A percentile compares a stretch with the other conserved stretches of the same genome.
These are phyloP conservation scores for Cladophialophora carrionii DNA, from an alignment of 2,329 filamentous ascomycete genomes.

Conservation along the genomic window DNA sequence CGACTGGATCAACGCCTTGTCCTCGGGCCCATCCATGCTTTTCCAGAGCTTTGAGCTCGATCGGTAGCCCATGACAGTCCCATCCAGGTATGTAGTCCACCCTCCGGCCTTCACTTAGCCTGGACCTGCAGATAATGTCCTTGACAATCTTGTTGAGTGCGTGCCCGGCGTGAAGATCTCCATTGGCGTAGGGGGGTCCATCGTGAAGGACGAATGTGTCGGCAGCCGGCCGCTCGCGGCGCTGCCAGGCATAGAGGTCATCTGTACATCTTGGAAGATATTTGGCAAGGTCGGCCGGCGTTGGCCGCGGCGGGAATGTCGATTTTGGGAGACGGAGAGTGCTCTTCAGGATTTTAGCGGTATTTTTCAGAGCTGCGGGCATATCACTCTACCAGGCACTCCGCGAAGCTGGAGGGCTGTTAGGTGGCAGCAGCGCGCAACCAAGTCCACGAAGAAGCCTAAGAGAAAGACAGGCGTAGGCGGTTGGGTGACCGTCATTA, in stretches of 20 bases:
- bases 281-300: slow-evolving; percentile 52
- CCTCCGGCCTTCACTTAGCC: slow-evolving; percentile 74
- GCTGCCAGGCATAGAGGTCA: slow-evolving; percentile 88
- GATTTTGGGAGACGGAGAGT: slow-evolving; percentile 76
- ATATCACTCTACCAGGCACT: slow-evolving; percentile 31
- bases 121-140: slow-evolving; percentile 83
- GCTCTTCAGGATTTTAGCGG: slow-evolving; percentile 67
- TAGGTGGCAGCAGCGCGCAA: background rate
- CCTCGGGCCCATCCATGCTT: slow-evolving; percentile 47
- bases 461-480: background rate
- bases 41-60: slow-evolving; percentile 91
- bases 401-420: slow-evolving; percentile 1
- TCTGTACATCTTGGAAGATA: slow-evolving; percentile 80
- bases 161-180: slow-evolving; percentile 86
- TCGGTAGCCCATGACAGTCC: slow-evolving; percentile 97
- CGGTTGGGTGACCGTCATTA: background rate
- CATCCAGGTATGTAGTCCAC: slow-evolving; percentile 88
- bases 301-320: slow-evolving; percentile 62
- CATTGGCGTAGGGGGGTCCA: slow-evolving; percentile 96
- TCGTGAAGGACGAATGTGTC: slow-evolving; percentile 82
- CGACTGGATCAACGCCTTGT: slow-evolving; percentile 50
- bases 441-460: background rate
- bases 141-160: slow-evolving; percentile 97
- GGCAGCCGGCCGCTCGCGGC: slow-evolving; percentile 51
- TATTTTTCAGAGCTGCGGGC: slow-evolving; percentile 39